Percentiles rank a stretch among this genome's conserved stretches.
Evolutionary conservation across 495 filamentous ascomycete species (phyloP).

Genomic region (Neurospora terricola): DNA sequence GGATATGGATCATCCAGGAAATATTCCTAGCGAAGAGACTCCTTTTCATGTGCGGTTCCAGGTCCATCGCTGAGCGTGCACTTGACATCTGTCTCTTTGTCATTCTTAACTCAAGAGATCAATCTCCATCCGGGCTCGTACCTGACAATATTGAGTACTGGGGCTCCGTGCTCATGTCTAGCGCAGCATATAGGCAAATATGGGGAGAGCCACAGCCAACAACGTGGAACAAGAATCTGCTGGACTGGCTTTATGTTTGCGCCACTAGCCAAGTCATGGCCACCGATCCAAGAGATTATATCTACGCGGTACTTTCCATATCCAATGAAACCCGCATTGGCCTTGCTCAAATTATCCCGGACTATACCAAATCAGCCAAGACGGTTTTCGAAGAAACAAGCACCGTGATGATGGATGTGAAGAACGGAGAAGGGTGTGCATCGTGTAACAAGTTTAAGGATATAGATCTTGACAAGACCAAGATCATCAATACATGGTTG

Average conservation of each 20-base stretch:
- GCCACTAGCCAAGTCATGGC: neutral
- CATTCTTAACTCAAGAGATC: too few relatives aligned
- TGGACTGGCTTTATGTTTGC: neutral
- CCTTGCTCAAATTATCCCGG: neutral
- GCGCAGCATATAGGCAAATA: too few relatives aligned
- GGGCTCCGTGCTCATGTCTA: too few relatives aligned
- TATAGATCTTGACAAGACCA: too few relatives aligned
- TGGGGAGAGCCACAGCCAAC: too few relatives aligned
- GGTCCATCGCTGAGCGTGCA: neutral
- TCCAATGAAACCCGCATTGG: neutral
- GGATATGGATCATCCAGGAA: neutral
- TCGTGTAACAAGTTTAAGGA: neutral
- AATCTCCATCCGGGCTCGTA: too few relatives aligned
- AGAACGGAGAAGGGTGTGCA: neutral
- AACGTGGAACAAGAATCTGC: neutral
- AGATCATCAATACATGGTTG: neutral
- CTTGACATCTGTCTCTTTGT: neutral
- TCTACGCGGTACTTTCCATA: neutral
- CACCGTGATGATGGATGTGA: neutral
- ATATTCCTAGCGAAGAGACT: neutral
- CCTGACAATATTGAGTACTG: too few relatives aligned
- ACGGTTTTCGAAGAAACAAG: neutral
- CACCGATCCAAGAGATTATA: neutral
- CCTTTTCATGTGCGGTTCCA: neutral
- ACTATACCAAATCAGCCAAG: neutral